Evolutionary conservation across 495 filamentous ascomycete species (phyloP), one percentile per base, ranked within the genome.

Genomic region (Rostrohypoxylon terebratum): DNA sequence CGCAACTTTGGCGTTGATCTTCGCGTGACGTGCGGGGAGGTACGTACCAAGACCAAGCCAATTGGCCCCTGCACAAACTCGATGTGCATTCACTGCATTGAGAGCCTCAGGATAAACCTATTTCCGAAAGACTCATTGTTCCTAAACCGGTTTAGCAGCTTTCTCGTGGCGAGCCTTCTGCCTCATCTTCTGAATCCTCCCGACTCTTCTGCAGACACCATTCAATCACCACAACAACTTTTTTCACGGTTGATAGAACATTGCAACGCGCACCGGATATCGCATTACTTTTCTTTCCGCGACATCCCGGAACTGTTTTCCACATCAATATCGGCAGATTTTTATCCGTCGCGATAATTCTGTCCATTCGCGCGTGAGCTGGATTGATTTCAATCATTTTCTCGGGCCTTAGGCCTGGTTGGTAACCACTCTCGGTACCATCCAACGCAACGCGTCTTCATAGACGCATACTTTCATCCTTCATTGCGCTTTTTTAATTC

Each of bases 261-360:
- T 78, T 79, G 73, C 77, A 71, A 79, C 78, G 78, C 81, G 81
- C 77, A 75, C 77, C 78, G 74, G 68, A 75, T 74, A 67, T 66
- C 67, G 73, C 70, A 63, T 48, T 75, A 77, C 75, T 62, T 68
- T 68, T 48, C 71, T 63, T 76, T 71, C 63, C 20, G 71, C 73
- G 63, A 68, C 34, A 31, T 21, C 59, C 68, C 75, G 77, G 79
- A 69, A 77, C 70, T 64, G 53, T 60, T 61, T 59, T 63, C 64
- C 64, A 76, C 51, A 66, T 66, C 62, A 63, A 55, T 66, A 73
- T 53, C 50, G 51, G 74, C 78, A 77, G 75, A 75, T 68, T 63
- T 66, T 71, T 66, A 21, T 76, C 51, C 40, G 48, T 65, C 66
- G 55, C 61, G 67, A 69, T 50, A 55, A 6, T 23, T 53, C 50